Percentiles rank a stretch among this genome's conserved stretches.
phyloP scores from a whole-genome alignment of 805 yeast genomes.

The Starmerella vaccinii region DNA sequence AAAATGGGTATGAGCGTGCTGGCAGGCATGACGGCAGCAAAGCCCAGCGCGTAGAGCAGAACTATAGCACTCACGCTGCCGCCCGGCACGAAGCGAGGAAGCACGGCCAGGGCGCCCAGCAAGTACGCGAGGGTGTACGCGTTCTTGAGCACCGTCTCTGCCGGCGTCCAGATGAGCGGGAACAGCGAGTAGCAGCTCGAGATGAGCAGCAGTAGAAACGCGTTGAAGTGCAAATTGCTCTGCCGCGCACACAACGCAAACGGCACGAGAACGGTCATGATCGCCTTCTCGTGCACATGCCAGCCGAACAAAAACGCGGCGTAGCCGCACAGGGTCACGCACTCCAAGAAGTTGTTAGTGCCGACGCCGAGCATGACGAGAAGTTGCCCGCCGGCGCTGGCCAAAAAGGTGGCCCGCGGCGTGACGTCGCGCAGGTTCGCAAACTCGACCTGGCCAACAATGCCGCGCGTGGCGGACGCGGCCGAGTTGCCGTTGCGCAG shows the following conservation, averaged over 20 bases:
- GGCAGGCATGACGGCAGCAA: slow-evolving; percentile 51
- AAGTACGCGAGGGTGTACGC: slow-evolving; percentile 78
- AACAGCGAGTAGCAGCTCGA: slow-evolving; percentile 82
- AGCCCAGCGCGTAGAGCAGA: slow-evolving; percentile 53
- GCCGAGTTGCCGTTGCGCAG: slow-evolving; percentile 27
- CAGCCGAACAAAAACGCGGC: slow-evolving; percentile 91
- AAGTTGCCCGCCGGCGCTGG: slow-evolving; percentile 77
- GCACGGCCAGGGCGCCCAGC: slow-evolving; percentile 59
- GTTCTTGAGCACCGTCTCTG: slow-evolving; percentile 68
- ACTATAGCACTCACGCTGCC: slow-evolving; percentile 66
- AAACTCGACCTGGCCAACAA: slow-evolving; percentile 85
- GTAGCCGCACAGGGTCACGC: slow-evolving; percentile 79
- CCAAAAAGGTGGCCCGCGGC: slow-evolving; percentile 64
- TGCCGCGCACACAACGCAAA: slow-evolving; percentile 54
- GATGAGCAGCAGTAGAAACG: slow-evolving; percentile 60
- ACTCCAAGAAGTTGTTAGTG: slow-evolving; percentile 55
- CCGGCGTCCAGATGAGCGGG: slow-evolving; percentile 72
- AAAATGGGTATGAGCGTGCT: slow-evolving; percentile 45
- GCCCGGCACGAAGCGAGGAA: slow-evolving; percentile 34
- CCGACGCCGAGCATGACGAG: slow-evolving; percentile 45
- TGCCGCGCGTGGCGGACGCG: slow-evolving; percentile 59
- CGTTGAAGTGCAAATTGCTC: slow-evolving; percentile 57
- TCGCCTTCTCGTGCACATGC: slow-evolving; percentile 98
- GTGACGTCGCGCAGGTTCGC: slow-evolving; percentile 68
- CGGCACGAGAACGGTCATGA: slow-evolving; percentile 81